phyloP scores from a whole-genome alignment of 108 stramenopile species.

The Asterionellopsis glacialis region DNA sequence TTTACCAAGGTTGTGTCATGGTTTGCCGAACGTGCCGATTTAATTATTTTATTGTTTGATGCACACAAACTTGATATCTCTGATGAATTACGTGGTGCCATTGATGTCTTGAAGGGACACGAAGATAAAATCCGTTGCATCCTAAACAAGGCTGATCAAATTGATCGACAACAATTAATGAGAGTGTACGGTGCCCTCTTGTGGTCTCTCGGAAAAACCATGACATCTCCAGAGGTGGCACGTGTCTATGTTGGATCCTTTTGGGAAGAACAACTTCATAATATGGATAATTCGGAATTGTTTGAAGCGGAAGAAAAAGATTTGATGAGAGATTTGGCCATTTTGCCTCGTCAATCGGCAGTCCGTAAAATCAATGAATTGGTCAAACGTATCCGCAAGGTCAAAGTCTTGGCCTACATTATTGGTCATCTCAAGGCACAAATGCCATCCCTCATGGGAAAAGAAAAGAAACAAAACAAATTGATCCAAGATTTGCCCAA shows the following conservation, averaged over 20 bases:
- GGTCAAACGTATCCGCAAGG: slow-evolving; percentile 96
- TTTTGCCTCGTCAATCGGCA: slow-evolving; percentile 92
- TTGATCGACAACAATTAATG: slow-evolving; percentile 97
- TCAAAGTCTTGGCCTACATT: slow-evolving; percentile 89
- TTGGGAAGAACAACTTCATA: slow-evolving; percentile 79
- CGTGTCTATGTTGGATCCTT: slow-evolving; percentile 98
- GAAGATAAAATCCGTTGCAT: slow-evolving; percentile 99
- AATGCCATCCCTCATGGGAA: slow-evolving; percentile 96
- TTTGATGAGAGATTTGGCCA: slow-evolving; percentile 92
- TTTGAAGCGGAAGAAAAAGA: slow-evolving; percentile 91
- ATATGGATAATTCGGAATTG: slow-evolving; percentile 78
- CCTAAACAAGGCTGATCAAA: slow-evolving; percentile 99
- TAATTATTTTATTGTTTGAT: slow-evolving; percentile 97
- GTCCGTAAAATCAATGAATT: slow-evolving; percentile 97
- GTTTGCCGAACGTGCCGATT: slow-evolving; percentile 96
- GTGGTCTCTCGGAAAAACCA: slow-evolving; percentile 96
- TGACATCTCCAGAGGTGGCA: slow-evolving; percentile 91
- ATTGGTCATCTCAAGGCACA: slow-evolving; percentile 92
- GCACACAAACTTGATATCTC: slow-evolving; percentile 99
- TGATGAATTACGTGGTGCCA: slow-evolving; percentile 95
- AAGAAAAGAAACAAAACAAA: slow-evolving; percentile 95
- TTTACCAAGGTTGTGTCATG: slow-evolving; percentile 91
- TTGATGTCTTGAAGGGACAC: slow-evolving; percentile 94
- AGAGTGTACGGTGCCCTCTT: slow-evolving; percentile 97
- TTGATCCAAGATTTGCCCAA: slow-evolving; percentile 89